Conservation (phyloP, 2,329 filamentous ascomycete species). For the Atkinsonella texensis region DNA sequence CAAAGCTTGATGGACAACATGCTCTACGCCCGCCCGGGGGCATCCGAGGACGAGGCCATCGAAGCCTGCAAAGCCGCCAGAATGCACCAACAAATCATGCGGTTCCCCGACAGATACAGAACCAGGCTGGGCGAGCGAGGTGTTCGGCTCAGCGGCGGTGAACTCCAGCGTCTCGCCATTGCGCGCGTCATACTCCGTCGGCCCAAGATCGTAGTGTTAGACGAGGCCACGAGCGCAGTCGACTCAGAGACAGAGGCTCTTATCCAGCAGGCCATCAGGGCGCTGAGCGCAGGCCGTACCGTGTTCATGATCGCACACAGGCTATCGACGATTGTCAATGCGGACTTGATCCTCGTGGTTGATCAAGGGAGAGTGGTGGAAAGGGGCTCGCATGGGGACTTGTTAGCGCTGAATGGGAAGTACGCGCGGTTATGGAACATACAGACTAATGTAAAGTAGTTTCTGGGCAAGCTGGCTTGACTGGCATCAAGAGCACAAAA, state of each 20-base stretch:
- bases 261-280: conserved; percentile 33
- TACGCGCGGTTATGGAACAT: conserved; percentile 41
- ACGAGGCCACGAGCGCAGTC: conserved; percentile 39
- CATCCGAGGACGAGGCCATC: conserved; percentile 46
- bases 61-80: conserved; percentile 49
- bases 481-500: not conserved
- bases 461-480: not conserved
- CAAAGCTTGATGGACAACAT: conserved; percentile 53
- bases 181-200: conserved; percentile 24
- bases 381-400: conserved; percentile 35
- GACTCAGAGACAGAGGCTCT: conserved; percentile 31
- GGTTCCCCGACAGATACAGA: conserved; percentile 40
- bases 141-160: conserved; percentile 36
- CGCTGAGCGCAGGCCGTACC: conserved; percentile 34
- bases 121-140: conserved; percentile 36
- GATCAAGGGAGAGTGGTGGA: conserved; percentile 39
- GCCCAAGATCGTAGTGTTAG: conserved; percentile 24
- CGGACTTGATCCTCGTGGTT: conserved; percentile 42
- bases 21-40: conserved; percentile 48
- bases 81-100: conserved; percentile 52
- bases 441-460: conserved; percentile 17
- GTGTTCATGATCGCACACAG: conserved; percentile 39
- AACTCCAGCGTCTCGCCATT: conserved; percentile 36
- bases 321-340: conserved; percentile 27
- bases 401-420: conserved; percentile 33